Evolutionary conservation across 106 monocot species (phyloP).

Genomic region (Phalaenopsis aphrodite): DNA sequence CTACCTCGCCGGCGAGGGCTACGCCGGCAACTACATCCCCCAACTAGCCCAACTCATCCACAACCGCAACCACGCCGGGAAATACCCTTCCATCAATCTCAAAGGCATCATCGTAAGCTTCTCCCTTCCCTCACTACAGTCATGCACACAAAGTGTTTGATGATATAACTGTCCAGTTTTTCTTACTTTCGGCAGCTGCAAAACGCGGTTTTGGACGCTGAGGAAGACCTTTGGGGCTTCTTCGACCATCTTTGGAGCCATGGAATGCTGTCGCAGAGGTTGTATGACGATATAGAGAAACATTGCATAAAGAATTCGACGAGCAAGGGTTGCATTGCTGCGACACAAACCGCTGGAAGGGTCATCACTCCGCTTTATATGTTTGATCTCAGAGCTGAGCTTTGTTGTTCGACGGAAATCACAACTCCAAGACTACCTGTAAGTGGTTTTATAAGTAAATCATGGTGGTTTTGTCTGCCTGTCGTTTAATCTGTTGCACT

Average conservation of each 20-base stretch:
- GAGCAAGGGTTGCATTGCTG: background rate
- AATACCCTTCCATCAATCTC: constrained; percentile 17
- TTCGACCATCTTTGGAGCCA: constrained; percentile 14
- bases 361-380: constrained; percentile 1
- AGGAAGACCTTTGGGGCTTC: constrained; percentile 4
- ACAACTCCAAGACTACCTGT: background rate
- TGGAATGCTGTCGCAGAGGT: constrained; percentile 2
- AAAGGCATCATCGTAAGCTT: constrained; percentile 17
- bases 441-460: background rate
- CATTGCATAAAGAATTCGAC: background rate
- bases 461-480: background rate
- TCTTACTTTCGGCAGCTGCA: background rate
- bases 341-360: background rate
- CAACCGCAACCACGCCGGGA: constrained; percentile 7
- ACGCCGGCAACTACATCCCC: constrained; percentile 51
- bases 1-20: constrained; percentile 50
- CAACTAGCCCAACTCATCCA: constrained; percentile 33
- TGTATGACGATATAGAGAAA: background rate
- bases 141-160: background rate
- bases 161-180: background rate
- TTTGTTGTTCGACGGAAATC: background rate
- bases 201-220: constrained; percentile 1
- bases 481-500: background rate
- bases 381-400: constrained; percentile 1
- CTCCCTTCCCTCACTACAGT: too few relatives aligned